These are phyloP conservation scores for Oryza punctata DNA, from an alignment of 176 grass and related monocot species.

Conservation along the genomic window DNA sequence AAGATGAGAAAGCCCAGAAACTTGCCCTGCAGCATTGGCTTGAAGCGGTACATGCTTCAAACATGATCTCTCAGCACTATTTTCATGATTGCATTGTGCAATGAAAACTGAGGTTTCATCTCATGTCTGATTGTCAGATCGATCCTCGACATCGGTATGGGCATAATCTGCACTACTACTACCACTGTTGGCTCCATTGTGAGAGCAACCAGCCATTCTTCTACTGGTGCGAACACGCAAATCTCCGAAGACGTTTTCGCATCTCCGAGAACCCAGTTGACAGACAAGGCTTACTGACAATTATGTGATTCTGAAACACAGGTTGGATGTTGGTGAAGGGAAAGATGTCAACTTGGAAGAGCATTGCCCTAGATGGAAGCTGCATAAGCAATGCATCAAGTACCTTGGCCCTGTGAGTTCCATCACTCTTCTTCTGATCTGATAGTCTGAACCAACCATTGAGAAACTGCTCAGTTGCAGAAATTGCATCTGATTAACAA, in stretches of 20 bases:
- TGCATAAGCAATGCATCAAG: slow-evolving; percentile 82
- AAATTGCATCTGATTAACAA: background rate
- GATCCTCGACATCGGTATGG: slow-evolving; percentile 86
- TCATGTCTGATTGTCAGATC: slow-evolving; percentile 51
- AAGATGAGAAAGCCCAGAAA: slow-evolving; percentile 86
- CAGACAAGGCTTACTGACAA: background rate
- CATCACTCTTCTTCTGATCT: background rate
- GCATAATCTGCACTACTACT: slow-evolving; percentile 81
- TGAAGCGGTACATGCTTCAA: slow-evolving; percentile 54
- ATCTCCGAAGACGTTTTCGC: background rate
- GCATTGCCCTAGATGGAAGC: slow-evolving; percentile 56
- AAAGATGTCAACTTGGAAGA: slow-evolving; percentile 67
- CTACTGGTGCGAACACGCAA: slow-evolving; percentile 56
- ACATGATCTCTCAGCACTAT: background rate
- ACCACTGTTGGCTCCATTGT: slow-evolving; percentile 69
- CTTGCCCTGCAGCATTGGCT: slow-evolving; percentile 89
- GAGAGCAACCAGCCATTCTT: slow-evolving; percentile 71
- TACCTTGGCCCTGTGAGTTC: slow-evolving; percentile 79
- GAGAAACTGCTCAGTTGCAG: background rate
- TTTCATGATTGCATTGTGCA: background rate
- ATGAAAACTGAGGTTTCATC: slow-evolving; percentile 1
- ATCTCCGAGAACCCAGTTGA: background rate
- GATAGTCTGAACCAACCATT: background rate
- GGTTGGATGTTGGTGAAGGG: slow-evolving; percentile 81
- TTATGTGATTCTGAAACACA: slow-evolving; percentile 15